phyloP scores from a whole-genome alignment of 805 yeast species.

The Ogataea zsoltii region DNA sequence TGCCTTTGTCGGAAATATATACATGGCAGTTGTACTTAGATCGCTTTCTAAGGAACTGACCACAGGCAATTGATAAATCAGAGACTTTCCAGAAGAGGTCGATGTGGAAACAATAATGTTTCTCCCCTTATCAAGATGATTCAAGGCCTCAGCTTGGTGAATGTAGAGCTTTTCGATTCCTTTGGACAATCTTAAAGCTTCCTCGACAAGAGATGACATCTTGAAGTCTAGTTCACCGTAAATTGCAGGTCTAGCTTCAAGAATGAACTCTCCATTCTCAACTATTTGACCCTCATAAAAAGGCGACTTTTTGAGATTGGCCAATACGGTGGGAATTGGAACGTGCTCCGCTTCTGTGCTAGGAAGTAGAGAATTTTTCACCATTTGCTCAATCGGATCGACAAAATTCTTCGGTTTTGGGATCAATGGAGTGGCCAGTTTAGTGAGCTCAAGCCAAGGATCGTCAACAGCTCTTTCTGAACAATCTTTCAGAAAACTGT shows the following conservation, averaged over 20 bases:
- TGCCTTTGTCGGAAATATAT: conserved; percentile 95
- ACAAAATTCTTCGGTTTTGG: conserved; percentile 52
- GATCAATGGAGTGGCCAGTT: conserved; percentile 36
- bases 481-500: conserved; percentile 38
- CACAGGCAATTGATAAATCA: conserved; percentile 89
- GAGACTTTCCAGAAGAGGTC: conserved; percentile 94
- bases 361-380: conserved; percentile 28
- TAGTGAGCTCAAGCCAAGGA: conserved; percentile 43
- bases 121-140: conserved; percentile 51
- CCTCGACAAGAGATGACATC: conserved; percentile 51
- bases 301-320: conserved; percentile 44
- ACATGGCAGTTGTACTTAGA: conserved; percentile 65
- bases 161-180: conserved; percentile 59
- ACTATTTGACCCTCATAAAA: conserved; percentile 67
- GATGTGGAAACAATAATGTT: conserved; percentile 91
- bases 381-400: conserved; percentile 66
- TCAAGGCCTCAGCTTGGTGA: conserved; percentile 82
- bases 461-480: conserved; percentile 33
- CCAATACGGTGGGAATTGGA: conserved; percentile 44
- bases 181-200: conserved; percentile 50
- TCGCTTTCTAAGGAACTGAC: conserved; percentile 47
- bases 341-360: conserved; percentile 36
- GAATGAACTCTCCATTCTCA: conserved; percentile 44
- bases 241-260: conserved; percentile 46
- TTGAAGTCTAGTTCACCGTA: conserved; percentile 44